Evolutionary conservation across 2,329 filamentous ascomycete species (phyloP), one percentile per base, ranked within the genome.

Genomic region (Thielaviopsis musarum): DNA sequence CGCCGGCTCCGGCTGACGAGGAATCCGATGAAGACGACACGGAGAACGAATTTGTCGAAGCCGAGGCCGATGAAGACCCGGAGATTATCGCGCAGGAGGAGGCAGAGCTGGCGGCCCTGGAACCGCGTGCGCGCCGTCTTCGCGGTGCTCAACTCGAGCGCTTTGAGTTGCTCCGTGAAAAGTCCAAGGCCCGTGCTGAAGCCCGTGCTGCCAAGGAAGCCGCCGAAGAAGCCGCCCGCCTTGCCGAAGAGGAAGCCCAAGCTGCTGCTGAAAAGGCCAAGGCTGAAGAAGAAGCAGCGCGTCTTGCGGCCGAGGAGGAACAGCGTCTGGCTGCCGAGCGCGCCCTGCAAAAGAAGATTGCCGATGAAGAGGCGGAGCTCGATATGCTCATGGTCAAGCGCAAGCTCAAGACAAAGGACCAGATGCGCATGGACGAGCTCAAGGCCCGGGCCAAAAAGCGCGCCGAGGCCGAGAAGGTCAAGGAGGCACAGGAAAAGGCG

Each of bases 91-190:
- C 68, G 52, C 67, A 68, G 15, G 67, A 68, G 48, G 71, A 67
- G 19, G 69, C 64, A 9, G 71, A 71, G 49, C 71, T 71, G 19
- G 71, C 70, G n/a, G 64, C 66, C 17, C 66, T 70, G 64, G 68
- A 70, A 38, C 65, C 67, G 54, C 66, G 67, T 22, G 65, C 57
- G 24, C 21, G 41, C 15, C 51, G 17, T 9, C 57, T 59, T 24
- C 54, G 34, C 21, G 54, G 49, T n/a, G 34, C 5, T 17, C 24
- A 38, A 4, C 45, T 61, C 2, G 54, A n/a, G 12, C 60, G 60
- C 7, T 52, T 57, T 19, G 34, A 59, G 21, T 26, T 54, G 24
- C 54, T 62, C 30, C 28, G 38, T 52, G 57, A 59, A 38, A 58
- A 53, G n/a, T 52, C 19, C 12, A 45, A 55, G 22, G 49, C 49